Conservation (phyloP, 1,284 basidiomycete genomes). For the Farysia itapuensis region DNA sequence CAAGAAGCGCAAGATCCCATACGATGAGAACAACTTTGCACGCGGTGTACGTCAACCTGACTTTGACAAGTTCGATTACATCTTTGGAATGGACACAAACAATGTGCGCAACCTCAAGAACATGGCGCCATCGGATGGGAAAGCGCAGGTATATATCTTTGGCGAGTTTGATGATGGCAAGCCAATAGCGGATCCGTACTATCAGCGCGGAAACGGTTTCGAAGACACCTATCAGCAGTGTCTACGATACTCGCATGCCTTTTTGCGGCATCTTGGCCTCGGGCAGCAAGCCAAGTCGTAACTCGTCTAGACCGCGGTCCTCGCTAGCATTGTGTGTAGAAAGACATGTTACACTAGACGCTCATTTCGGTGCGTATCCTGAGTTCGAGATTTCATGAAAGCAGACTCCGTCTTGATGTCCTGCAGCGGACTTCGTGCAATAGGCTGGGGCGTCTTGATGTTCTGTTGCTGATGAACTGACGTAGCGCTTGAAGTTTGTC, state of each 20-base stretch:
- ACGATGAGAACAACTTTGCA: slow-evolving; percentile 55
- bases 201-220: slow-evolving; percentile 62
- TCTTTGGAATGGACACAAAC: slow-evolving; percentile 62
- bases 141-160: slow-evolving; percentile 44
- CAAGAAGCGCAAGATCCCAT: slow-evolving; percentile 60
- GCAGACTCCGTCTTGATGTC: no score
- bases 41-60: slow-evolving; percentile 59
- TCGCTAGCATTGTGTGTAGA: no score
- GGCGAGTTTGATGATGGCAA: slow-evolving; percentile 38
- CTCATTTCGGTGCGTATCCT: no score
- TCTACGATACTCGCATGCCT: slow-evolving; percentile 49
- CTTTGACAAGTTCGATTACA: slow-evolving; percentile 62
- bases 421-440: no score
- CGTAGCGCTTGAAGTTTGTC: no score
- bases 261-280: slow-evolving; percentile 11
- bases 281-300: slow-evolving; percentile 1
- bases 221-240: slow-evolving; percentile 62
- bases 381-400: no score
- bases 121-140: slow-evolving; percentile 51
- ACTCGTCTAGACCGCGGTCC: not conserved
- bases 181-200: slow-evolving; percentile 59
- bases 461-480: no score
- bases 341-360: no score
- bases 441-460: no score
- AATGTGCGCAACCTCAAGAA: slow-evolving; percentile 61